Evolutionary conservation across 225 moss, liverwort and hornwort species (phyloP).

Genomic region (Straminergon stramineum): DNA sequence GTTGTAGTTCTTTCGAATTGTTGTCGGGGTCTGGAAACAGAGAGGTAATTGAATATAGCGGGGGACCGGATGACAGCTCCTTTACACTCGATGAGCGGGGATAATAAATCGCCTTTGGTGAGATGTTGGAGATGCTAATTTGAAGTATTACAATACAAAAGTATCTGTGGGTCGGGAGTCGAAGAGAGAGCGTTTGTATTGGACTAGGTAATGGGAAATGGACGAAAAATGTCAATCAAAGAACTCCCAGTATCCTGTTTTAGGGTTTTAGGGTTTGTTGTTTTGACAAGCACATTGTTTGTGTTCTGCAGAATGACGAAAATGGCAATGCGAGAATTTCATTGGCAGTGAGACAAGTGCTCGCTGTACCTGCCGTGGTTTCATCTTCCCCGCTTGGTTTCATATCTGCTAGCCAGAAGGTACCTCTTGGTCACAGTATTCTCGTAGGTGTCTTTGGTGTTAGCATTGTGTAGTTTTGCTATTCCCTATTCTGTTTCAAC

Average conservation of each 20-base stretch:
- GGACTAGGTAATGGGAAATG: not conserved
- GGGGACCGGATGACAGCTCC: not conserved
- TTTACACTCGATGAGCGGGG: not conserved
- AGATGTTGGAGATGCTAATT: not conserved
- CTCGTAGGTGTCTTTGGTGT: constrained; percentile 6
- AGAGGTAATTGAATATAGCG: not conserved
- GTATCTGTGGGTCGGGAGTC: not conserved
- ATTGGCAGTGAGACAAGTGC: not conserved
- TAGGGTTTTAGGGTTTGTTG: not conserved
- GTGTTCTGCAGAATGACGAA: not conserved
- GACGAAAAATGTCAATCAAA: not conserved
- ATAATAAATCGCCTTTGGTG: not conserved
- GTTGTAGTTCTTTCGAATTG: not conserved
- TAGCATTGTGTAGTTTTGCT: constrained; percentile 25
- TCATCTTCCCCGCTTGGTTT: not conserved
- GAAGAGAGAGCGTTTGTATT: not conserved
- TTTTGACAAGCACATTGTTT: not conserved
- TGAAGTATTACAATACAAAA: not conserved
- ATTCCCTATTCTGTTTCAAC: constrained; percentile 52
- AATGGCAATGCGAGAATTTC: not conserved
- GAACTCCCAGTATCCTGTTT: not conserved
- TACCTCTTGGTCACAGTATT: not conserved
- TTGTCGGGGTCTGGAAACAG: too few relatives aligned
- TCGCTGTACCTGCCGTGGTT: not conserved
- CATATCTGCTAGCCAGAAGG: not conserved